phyloP scores from a whole-genome alignment of 139 green algal genomes.

The Chara braunii region DNA sequence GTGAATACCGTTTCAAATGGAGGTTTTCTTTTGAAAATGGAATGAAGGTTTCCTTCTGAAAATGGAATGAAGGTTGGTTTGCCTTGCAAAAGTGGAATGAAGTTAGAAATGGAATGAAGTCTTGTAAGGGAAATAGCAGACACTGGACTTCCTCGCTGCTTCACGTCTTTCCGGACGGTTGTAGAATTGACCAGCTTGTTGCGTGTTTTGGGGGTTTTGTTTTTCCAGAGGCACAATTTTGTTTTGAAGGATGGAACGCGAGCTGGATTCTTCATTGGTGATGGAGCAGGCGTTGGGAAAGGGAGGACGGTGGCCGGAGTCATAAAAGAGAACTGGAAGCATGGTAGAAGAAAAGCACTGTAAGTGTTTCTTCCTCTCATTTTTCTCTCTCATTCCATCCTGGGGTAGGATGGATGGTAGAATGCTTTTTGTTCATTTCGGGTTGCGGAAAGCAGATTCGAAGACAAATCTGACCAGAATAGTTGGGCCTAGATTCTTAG shows the following conservation, averaged over 20 bases:
- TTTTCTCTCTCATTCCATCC: background rate
- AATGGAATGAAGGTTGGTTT: no score
- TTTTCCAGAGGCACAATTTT: constrained; percentile 28
- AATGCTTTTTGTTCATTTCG: background rate
- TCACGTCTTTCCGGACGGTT: no score
- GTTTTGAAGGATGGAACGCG: constrained; percentile 7
- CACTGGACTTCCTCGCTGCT: no score
- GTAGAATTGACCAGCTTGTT: background rate
- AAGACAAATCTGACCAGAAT: background rate
- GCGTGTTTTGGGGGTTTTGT: background rate
- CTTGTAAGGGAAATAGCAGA: no score
- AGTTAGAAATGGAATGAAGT: no score
- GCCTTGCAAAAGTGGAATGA: no score
- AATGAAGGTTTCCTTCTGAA: no score
- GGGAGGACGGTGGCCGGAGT: constrained; percentile 65
- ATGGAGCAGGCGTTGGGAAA: constrained; percentile 80
- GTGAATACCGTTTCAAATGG: no score
- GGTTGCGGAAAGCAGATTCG: background rate
- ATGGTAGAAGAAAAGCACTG: constrained; percentile 49
- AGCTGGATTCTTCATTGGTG: constrained; percentile 42
- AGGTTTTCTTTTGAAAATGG: no score
- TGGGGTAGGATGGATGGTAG: background rate
- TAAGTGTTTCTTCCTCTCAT: constrained; percentile 34
- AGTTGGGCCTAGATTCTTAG: background rate
- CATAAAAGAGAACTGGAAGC: constrained; percentile 57